Conservation (phyloP, 2,329 filamentous ascomycete species). For the Helicocarpus griseus region DNA sequence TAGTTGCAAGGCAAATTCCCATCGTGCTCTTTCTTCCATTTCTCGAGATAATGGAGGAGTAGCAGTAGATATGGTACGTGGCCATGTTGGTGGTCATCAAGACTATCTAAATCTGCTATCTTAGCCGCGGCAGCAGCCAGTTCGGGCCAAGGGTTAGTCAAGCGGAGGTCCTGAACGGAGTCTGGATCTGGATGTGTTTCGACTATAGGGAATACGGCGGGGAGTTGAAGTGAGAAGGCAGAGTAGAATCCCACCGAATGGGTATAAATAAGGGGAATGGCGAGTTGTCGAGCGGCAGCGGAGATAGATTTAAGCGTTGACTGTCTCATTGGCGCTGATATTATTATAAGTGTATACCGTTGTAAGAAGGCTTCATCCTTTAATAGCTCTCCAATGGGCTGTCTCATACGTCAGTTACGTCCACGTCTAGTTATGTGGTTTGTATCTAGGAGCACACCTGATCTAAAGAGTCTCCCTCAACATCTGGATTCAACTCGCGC, state of each 20-base stretch:
- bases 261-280: constrained; percentile 68
- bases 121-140: constrained; percentile 56
- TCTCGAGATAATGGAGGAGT: constrained; percentile 68
- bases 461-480: constrained; percentile 60
- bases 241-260: constrained; percentile 91
- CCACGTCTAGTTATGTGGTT: background rate
- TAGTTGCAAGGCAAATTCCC: constrained; percentile 63
- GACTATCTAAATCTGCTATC: constrained; percentile 56
- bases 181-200: constrained; percentile 91
- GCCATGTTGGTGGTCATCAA: constrained; percentile 74
- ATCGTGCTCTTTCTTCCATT: constrained; percentile 65
- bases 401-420: constrained; percentile 7
- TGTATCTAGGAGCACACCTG: constrained; percentile 34
- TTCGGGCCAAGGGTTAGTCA: constrained; percentile 80
- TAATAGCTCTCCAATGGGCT: constrained; percentile 31
- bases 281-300: constrained; percentile 42
- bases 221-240: constrained; percentile 70
- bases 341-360: constrained; percentile 51
- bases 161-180: constrained; percentile 71
- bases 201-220: constrained; percentile 77
- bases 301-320: constrained; percentile 43
- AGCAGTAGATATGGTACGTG: constrained; percentile 83
- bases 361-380: constrained; percentile 28
- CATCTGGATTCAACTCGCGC: constrained; percentile 85
- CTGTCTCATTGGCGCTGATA: constrained; percentile 49